phyloP scores from a whole-genome alignment of 2,329 filamentous ascomycete genomes.

The Pyricularia sp. region DNA sequence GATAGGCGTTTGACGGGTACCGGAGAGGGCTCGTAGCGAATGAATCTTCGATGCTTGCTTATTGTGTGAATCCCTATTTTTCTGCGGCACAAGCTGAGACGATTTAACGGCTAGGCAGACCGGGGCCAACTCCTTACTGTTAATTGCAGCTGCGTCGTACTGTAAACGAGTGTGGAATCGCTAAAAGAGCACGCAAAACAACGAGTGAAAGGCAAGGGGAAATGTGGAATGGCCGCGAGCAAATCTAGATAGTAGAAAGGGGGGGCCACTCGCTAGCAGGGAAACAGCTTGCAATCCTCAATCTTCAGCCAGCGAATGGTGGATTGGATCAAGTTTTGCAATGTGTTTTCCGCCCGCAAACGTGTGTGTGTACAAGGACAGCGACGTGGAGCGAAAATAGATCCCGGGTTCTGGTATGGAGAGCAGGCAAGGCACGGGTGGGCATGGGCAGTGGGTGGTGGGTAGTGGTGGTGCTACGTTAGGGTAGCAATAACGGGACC shows the following conservation, averaged over 20 bases:
- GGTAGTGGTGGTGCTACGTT: not conserved
- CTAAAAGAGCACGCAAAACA: not conserved
- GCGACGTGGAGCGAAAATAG: not conserved
- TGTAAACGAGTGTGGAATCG: not conserved
- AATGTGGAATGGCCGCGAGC: not conserved
- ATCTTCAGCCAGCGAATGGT: not conserved
- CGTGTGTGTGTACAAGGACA: not conserved
- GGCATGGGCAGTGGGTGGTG: not conserved
- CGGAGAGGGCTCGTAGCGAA: not conserved
- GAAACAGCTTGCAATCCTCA: not conserved
- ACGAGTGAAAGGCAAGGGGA: not conserved
- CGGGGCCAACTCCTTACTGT: not conserved
- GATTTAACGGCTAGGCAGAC: not conserved
- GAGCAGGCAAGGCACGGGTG: not conserved
- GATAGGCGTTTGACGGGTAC: not conserved
- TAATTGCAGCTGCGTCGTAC: not conserved
- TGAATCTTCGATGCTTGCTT: not conserved
- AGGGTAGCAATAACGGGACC: not conserved
- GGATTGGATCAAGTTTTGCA: not conserved
- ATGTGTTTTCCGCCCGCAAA: not conserved
- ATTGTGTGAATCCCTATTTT: not conserved
- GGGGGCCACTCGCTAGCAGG: not conserved
- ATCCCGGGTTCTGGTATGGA: not conserved
- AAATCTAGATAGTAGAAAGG: not conserved
- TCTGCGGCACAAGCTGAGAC: slow-evolving; percentile 1